These are phyloP conservation scores for Sergeia podlipaevii DNA, from an alignment of 208 protist genomes.

Conservation along the genomic window DNA sequence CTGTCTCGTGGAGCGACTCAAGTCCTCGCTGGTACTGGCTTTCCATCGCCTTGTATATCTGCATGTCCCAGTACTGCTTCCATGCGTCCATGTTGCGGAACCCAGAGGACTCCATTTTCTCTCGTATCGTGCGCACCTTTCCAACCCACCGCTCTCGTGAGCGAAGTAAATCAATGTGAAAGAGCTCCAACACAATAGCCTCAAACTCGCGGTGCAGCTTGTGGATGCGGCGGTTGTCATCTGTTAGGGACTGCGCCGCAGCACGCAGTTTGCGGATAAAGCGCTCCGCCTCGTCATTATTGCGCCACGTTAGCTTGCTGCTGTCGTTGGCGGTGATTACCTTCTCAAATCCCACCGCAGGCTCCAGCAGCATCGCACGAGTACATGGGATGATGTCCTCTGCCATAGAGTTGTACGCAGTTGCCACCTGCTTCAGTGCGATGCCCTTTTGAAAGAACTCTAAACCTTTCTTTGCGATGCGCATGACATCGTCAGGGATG, in stretches of 20 bases:
- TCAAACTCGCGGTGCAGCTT: constrained; percentile 88
- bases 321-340: constrained; percentile 84
- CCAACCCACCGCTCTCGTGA: constrained; percentile 92
- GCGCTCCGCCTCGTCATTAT: constrained; percentile 64
- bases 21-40: constrained; percentile 93
- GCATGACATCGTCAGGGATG: constrained; percentile 50
- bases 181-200: constrained; percentile 81
- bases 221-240: constrained; percentile 93
- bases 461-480: constrained; percentile 70
- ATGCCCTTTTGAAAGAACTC: constrained; percentile 86
- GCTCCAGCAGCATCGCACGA: constrained; percentile 87
- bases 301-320: constrained; percentile 84
- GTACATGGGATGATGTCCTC: constrained; percentile 90
- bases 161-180: constrained; percentile 91
- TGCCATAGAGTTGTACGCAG: constrained; percentile 91
- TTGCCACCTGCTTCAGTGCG: constrained; percentile 90
- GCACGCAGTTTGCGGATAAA: constrained; percentile 84
- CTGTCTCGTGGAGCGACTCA: constrained; percentile 89
- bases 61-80: constrained; percentile 96
- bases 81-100: constrained; percentile 92
- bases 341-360: constrained; percentile 86
- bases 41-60: constrained; percentile 98
- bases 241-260: constrained; percentile 81
- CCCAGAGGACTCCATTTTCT: constrained; percentile 81
- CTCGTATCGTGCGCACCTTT: constrained; percentile 80